phyloP scores from a whole-genome alignment of 129 eudicot species.

The Flaveria bidentis region DNA sequence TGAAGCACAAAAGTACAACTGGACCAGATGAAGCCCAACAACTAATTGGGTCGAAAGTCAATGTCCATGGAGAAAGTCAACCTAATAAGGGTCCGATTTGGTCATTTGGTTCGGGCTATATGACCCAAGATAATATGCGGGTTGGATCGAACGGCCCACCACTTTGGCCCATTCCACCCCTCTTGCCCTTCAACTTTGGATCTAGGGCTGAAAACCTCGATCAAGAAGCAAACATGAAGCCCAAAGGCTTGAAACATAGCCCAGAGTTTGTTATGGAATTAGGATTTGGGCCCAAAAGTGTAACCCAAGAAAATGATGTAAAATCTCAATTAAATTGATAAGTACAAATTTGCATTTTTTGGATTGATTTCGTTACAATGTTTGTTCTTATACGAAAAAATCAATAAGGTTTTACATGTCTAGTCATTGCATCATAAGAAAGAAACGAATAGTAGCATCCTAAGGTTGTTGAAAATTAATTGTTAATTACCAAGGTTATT shows the following conservation, averaged over 20 bases:
- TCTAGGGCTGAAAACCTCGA: slow-evolving; percentile 20
- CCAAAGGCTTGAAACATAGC: slow-evolving; percentile 17
- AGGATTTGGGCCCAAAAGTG: slow-evolving; percentile 38
- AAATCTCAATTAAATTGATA: slow-evolving; percentile 35
- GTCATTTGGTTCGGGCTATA: slow-evolving; percentile 45
- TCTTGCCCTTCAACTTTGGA: slow-evolving; percentile 56
- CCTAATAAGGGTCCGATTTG: slow-evolving; percentile 37
- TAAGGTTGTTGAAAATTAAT: too few species aligned
- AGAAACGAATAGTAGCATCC: too few species aligned
- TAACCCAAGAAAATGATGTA: slow-evolving; percentile 33
- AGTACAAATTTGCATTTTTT: slow-evolving; percentile 11
- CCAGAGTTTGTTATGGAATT: slow-evolving; percentile 24
- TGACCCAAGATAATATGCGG: slow-evolving; percentile 37
- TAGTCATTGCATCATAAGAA: too few species aligned
- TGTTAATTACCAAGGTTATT: too few species aligned
- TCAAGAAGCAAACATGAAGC: slow-evolving; percentile 34
- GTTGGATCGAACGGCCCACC: slow-evolving; percentile 32
- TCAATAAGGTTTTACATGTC: neutral
- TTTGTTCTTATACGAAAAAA: neutral
- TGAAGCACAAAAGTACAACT: slow-evolving; percentile 20
- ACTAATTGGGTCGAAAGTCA: slow-evolving; percentile 38
- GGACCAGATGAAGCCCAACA: slow-evolving; percentile 44
- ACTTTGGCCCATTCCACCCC: slow-evolving; percentile 69
- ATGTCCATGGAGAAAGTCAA: slow-evolving; percentile 29
- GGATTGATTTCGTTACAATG: neutral